Evolutionary conservation across 441 rosid species (phyloP).

Genomic region (Theobroma grandiflorum): DNA sequence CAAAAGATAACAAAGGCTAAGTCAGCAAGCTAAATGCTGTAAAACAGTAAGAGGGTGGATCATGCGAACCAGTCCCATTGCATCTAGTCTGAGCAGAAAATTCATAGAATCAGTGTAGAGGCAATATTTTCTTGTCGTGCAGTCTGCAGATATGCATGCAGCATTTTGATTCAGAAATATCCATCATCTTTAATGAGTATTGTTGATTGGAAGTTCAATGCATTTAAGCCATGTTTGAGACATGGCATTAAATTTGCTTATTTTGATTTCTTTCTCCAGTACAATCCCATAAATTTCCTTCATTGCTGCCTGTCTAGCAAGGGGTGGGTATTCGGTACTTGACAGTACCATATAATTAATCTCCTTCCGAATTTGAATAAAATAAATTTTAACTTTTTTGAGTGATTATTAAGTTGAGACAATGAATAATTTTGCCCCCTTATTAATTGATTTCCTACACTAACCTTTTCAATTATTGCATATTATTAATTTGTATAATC

Average conservation of each 20-base stretch:
- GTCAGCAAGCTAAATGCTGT: too few species aligned
- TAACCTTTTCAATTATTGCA: too few species aligned
- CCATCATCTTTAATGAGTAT: background rate
- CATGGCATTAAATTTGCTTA: background rate
- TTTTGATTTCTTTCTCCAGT: background rate
- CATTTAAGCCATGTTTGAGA: background rate
- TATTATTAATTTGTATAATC: too few species aligned
- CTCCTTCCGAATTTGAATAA: background rate
- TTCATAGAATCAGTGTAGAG: too few species aligned
- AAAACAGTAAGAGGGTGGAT: too few species aligned
- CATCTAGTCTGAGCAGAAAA: too few species aligned
- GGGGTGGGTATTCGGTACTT: background rate
- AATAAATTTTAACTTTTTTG: background rate
- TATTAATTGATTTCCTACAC: too few species aligned
- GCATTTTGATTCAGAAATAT: background rate
- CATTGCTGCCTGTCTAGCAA: background rate
- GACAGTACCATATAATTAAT: background rate
- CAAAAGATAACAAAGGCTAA: too few species aligned
- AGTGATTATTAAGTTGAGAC: background rate
- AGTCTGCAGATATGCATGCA: background rate
- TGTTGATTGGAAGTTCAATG: background rate
- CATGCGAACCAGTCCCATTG: background rate
- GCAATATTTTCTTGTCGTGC: too few species aligned
- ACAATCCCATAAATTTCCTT: slow-evolving; percentile 3
- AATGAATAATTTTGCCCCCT: too few species aligned